Percentiles rank a stretch among this genome's conserved stretches.
These are phyloP conservation scores for Smithsoniella earleae DNA, from an alignment of 163 green algal genomes.

Conservation along the genomic window DNA sequence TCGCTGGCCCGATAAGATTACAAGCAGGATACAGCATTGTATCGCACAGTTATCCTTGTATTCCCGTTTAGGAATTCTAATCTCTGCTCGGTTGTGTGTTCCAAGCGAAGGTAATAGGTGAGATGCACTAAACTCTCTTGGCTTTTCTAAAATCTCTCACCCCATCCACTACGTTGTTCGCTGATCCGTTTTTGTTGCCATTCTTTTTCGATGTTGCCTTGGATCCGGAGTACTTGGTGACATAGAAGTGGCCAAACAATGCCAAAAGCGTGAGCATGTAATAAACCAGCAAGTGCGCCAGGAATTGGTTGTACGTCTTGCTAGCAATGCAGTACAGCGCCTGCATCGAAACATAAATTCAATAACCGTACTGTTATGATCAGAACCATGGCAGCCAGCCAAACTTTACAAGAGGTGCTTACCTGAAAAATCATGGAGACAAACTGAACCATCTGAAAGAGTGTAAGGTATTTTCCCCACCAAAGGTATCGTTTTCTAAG, in stretches of 20 bases:
- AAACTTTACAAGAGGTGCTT: neutral
- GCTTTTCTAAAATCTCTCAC: neutral
- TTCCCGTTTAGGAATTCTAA: neutral
- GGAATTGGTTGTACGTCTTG: neutral
- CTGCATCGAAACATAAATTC: neutral
- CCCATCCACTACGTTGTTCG: neutral
- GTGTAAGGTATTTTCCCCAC: conserved; percentile 63
- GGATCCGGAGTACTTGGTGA: conserved; percentile 12
- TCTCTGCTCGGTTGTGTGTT: too few species aligned
- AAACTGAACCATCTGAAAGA: conserved; percentile 67
- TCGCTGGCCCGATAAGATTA: too few species aligned
- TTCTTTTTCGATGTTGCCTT: neutral
- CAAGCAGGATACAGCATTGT: too few species aligned
- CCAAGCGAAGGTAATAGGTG: too few species aligned
- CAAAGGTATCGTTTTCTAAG: conserved; percentile 55
- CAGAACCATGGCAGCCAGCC: neutral
- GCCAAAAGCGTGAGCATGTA: conserved; percentile 23
- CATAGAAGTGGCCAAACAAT: conserved; percentile 22
- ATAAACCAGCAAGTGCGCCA: neutral
- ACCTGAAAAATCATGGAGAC: conserved; percentile 46
- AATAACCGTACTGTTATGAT: neutral
- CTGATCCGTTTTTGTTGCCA: neutral
- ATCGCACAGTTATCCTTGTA: too few species aligned
- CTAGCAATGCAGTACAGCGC: neutral
- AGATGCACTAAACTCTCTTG: too few species aligned